Base-by-base conservation (phyloP, 805 yeast genomes). In the Isabelozyma heimii region DNA sequence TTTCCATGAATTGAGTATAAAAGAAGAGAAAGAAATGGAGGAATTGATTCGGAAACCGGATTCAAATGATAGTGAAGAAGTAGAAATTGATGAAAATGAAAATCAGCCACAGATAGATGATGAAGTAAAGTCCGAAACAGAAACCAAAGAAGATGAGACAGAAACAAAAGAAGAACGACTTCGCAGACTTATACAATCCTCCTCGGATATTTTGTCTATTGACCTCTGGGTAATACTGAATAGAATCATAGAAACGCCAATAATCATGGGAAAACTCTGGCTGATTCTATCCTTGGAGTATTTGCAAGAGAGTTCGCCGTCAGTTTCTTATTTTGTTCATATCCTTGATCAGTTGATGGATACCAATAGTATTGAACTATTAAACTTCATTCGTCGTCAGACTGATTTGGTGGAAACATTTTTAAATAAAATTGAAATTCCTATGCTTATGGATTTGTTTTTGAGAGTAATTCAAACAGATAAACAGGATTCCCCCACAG, bases 361-460 rank as follows among this genome's bases (percentile, higher is more conserved):
- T 49, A 61, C 74, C 5, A 72, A 73, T 53, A 65, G 73, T 55
- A 69, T 73, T 17, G 92, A 87, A 55, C 82, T 91, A 81, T 70
- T 71, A 52, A 82, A 67, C 70, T 92, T 88, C 62, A 80, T 94
- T 42, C 68, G 89, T 46, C 73, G 81, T 30, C 91, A 87, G 61
- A 77, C 81, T 1, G 73, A 77, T 55, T 72, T 94, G 51, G 97
- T 91, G 35, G 89, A 85, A 57, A 79, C 89, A 52, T 90, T 92
- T 63, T 73, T 92, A 67, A 79, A 78, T 47, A 97, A 92, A 67
- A 83, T 94, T 50, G 97, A 91, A 59, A 89, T 91, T 50, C 97
- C 98, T 3, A 91, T 97, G 44, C 69, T 94, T 50, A 91, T 92
- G 91, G 99, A 94, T 67, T 89, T 92, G 59, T 70, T 94, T 49